Base-by-base conservation (phyloP, 2,329 filamentous ascomycete genomes). In the Hirsutella rhossiliensis region DNA sequence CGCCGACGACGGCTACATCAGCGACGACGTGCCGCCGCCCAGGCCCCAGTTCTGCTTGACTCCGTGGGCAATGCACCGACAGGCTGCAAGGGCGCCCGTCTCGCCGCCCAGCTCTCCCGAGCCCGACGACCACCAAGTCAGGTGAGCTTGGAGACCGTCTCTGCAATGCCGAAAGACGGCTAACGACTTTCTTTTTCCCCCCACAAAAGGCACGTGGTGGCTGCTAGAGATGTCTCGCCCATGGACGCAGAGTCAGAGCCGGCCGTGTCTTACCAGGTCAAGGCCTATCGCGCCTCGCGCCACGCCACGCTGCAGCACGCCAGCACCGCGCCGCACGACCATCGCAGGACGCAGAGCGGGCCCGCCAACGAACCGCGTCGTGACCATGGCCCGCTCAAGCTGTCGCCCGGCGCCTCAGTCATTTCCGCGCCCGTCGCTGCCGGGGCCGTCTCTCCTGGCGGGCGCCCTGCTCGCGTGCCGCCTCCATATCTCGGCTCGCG, bases 41-140 rank as follows among this genome's bases (percentile, higher is more conserved):
- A 43, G 48, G 45, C 78, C 78, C 39, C 71, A 47, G 38, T 48
- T 48, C 45, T 54, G 52, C 43, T 51, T 51, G 45, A 54, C 53
- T 47, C 50, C 56, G 47, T 52, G 49, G 47, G 49, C 49, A 50
- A 55, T 53, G 48, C 52, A 55, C 47, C 47, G 53, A 40, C 58
- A 53, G 40, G 28, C 41, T 75, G 56, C 70, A 66, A 38, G 76
- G 69, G 47, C 59, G 48, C 56, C 58, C 43, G 65, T 78, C 48
- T 78, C 75, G 11, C 75, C 75, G 43, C 73, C 73, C 28, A 78
- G 74, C 61, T 78, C 75, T 37, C 74, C 75, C 20, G 75, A 78
- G 45, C 52, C 62, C 11, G 54, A 58, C 39, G 57, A 59, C 41
- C 52, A 56, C 31, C 57, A 54, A 43, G 46, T 65, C 51, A 58